Base-by-base conservation (phyloP, 768 basidiomycete genomes). In the Epithele typhae region DNA sequence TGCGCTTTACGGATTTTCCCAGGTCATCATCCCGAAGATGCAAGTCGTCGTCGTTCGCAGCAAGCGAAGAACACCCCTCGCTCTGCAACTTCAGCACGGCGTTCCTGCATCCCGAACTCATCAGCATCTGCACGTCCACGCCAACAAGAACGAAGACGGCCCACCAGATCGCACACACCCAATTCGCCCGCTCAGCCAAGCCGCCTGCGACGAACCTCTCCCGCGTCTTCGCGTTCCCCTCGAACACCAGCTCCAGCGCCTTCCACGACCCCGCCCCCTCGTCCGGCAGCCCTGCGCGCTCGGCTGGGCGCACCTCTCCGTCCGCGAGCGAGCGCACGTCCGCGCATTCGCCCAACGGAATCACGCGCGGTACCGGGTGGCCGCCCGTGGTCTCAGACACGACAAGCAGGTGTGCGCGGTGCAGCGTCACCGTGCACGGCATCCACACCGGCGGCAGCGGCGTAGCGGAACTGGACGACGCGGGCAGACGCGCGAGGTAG, bases 141-240 rank as follows among this genome's bases (percentile, higher is more conserved):
- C 30, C 9, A 15, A 9, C 9, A 32, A 32, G 9, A 32, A 15
- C 9, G 30, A 32, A 32, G 30, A 9, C 9, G 9, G 35, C 35
- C n/a, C 35, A 86, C 87, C 87, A 89, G 38, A 88, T 78, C 3
- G 81, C 76, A 55, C 81, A 83, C 40, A 89, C 74, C 87, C 87
- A 89, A 8, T 73, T 74, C 3, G 84, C 84, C 41, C 87, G 70
- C 46, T 84, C 83, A 48, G 75, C 71, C 22, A 78, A 74, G 18
- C 79, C 79, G 9, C 67, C 61, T 2, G 77, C 79, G 0, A 82
- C 85, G 59, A 89, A 86, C 45, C 70, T 77, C 58, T 86, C 81
- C 43, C 64, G 30, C n/a, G n/a, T n/a, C n/a, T 14, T 68, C 3
- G 63, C 64, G 19, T 68, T 63, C 12, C 71, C 77, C 43, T 78